Evolutionary conservation across 768 basidiomycete genomes (phyloP), one percentile per base, ranked within the genome.

Genomic region (Leucosporidium yakuticum): DNA sequence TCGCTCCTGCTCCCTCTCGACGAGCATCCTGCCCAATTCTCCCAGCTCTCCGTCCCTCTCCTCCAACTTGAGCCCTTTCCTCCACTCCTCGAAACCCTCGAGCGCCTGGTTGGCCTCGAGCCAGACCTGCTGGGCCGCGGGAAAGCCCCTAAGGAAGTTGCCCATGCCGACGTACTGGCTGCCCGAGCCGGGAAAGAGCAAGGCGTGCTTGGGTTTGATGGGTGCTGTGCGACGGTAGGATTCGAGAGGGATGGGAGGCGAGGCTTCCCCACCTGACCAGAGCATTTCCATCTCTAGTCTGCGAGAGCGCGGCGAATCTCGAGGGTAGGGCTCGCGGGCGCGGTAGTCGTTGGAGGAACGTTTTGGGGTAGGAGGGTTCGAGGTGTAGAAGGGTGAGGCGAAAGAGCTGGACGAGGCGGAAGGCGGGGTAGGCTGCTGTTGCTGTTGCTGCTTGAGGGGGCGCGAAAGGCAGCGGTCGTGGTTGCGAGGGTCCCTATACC

Each of bases 21-120:
- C 60, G 39, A 74, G 49, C 65, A 66, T 68, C 50, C 68, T 34
- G 19, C 74, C 76, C n/a, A 76, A 44, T 58, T 32, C 47, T 19
- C 67, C 76, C 20, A 74, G 39, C 68, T 72, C 63, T n/a, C 70
- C 68, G 3, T 73, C 70, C 34, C 69, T 23, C 50, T 76, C 62
- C 53, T 74, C 63, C 50, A 76, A 48, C 58, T 64, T 48, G 15
- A 76, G 48, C 6, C 65, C 65, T 25, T 58, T 66, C 56, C 73
- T 55, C 76, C 76, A 76, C 21, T 63, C 58, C 55, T 76, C 76
- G 44, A 75, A 76, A 7, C 73, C 69, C 3, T 50, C 64, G 4
- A 76, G 68, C 29, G 73, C 74, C 21, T 75, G 64, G 49, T 74
- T 70, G n/a, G 76, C 76, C 64, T 76, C 76, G 31, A 58, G 65